Conservation (phyloP, 2,329 filamentous ascomycete genomes). For the Cadophora gregata region DNA sequence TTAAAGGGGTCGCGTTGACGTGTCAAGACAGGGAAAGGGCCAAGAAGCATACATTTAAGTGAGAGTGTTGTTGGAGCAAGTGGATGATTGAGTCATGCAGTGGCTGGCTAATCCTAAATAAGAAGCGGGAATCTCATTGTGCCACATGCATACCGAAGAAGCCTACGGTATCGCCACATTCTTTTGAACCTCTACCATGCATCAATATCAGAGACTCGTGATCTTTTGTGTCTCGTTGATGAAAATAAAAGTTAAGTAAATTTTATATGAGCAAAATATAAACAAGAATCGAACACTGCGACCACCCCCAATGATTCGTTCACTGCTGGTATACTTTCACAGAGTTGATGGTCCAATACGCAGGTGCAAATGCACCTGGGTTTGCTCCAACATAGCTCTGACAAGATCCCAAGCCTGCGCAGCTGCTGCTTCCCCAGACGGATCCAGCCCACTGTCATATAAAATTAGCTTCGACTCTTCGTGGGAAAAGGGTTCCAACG, state of each 20-base stretch:
- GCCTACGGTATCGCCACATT: background rate
- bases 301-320: background rate
- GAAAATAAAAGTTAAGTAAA: background rate
- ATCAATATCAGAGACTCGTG: background rate
- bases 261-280: background rate
- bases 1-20: background rate
- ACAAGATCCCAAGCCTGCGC: slow-evolving; percentile 30
- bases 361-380: slow-evolving; percentile 36
- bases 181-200: background rate
- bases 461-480: slow-evolving; percentile 7
- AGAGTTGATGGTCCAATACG: slow-evolving; percentile 40
- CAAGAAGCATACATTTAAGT: background rate
- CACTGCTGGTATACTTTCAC: slow-evolving; percentile 39
- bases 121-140: background rate
- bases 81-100: background rate
- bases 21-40: background rate
- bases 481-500: background rate
- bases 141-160: background rate
- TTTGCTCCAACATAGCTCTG: slow-evolving; percentile 37
- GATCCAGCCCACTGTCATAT: slow-evolving; percentile 34
- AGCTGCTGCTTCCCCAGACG: slow-evolving; percentile 32
- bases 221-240: background rate
- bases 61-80: background rate
- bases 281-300: background rate
- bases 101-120: background rate